Percentiles rank a stretch among this genome's conserved stretches.
Conservation (phyloP, 805 yeast genomes). For the Ogataea pignaliae region DNA sequence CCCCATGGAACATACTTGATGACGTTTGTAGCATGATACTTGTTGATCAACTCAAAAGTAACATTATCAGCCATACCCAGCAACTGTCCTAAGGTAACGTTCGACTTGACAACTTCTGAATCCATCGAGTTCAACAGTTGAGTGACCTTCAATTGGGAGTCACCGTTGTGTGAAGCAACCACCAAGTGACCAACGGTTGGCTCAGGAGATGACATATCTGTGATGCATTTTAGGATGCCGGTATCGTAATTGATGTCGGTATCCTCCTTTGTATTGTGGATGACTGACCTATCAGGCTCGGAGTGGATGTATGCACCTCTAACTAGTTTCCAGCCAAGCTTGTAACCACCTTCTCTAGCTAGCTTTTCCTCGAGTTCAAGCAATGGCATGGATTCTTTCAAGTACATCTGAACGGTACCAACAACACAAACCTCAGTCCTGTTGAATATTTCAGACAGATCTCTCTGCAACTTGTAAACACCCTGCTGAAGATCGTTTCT, state of each 20-base stretch:
- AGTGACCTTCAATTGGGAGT: constrained; percentile 72
- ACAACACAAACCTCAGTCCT: constrained; percentile 63
- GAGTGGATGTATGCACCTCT: constrained; percentile 95
- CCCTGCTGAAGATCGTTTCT: constrained; percentile 84
- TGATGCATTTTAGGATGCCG: constrained; percentile 61
- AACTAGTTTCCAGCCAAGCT: constrained; percentile 82
- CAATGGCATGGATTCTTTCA: constrained; percentile 63
- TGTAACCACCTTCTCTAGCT: constrained; percentile 59
- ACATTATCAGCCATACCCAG: constrained; percentile 94
- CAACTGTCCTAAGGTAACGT: constrained; percentile 83
- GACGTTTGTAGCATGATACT: constrained; percentile 65
- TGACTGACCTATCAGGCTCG: constrained; percentile 69
- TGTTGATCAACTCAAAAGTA: constrained; percentile 65
- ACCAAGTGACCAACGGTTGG: constrained; percentile 69
- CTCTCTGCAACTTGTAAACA: constrained; percentile 85
- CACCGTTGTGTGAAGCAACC: constrained; percentile 85
- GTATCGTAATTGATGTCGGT: constrained; percentile 77
- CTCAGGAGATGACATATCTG: constrained; percentile 42
- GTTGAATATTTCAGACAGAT: constrained; percentile 71
- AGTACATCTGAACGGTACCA: constrained; percentile 92
- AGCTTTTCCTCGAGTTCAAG: constrained; percentile 58
- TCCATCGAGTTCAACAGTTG: constrained; percentile 37
- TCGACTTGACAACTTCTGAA: constrained; percentile 36
- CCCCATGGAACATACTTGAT: constrained; percentile 98
- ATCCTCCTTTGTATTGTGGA: constrained; percentile 69